Conservation (phyloP, 1,284 basidiomycete genomes). For the Puccinia coronata region DNA sequence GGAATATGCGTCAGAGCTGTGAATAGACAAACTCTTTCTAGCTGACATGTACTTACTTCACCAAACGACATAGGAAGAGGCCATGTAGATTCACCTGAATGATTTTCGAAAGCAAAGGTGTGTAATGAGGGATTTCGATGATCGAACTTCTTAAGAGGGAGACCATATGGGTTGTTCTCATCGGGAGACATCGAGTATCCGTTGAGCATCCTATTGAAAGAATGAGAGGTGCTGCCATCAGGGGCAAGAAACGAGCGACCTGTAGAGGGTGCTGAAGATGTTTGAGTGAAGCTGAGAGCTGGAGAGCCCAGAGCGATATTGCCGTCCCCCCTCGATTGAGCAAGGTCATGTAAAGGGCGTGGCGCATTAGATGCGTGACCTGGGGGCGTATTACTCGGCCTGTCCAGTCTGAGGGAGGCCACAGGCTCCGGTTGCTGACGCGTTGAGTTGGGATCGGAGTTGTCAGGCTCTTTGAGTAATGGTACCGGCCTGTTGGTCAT, state of each 20-base stretch:
- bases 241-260: conserved; percentile 33
- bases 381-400: neutral
- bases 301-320: conserved; percentile 33
- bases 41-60: conserved; percentile 23
- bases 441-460: neutral
- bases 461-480: conserved; percentile 4
- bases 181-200: conserved; percentile 25
- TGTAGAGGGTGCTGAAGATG: conserved; percentile 44
- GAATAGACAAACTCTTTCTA: neutral
- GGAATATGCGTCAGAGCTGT: neutral
- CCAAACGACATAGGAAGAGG: conserved; percentile 45
- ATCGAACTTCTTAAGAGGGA: conserved; percentile 28
- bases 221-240: conserved; percentile 21
- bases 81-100: conserved; percentile 19
- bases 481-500: neutral
- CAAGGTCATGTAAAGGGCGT: neutral
- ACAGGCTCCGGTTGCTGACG: neutral
- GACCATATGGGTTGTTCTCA: conserved; percentile 19
- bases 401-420: neutral
- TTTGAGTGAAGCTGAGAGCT: conserved; percentile 46
- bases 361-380: conserved; percentile 8
- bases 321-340: conserved; percentile 3
- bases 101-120: conserved; percentile 23
- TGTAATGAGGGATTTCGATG: neutral
- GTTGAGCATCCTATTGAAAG: conserved; percentile 21